Base-by-base conservation (phyloP, 2,329 filamentous ascomycete species). In the Diatrype stigma region DNA sequence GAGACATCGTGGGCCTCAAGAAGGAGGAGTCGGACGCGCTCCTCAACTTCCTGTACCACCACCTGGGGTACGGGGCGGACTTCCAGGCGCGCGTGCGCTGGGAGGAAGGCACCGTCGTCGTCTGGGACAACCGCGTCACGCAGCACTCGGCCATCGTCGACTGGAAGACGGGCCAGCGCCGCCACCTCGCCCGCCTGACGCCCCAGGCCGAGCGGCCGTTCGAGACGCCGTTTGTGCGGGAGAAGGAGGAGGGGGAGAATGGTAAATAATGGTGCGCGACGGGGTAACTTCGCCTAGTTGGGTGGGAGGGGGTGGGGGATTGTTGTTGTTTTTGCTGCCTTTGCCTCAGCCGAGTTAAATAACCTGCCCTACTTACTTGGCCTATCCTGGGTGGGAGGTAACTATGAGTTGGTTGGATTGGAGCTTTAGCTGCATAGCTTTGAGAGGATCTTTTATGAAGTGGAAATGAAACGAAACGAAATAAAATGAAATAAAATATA, bases 81-180 rank as follows among this genome's bases (percentile, higher is more conserved):
- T 82, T 90, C 66, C 88, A 92, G 60, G 78, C 78, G 5, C 80
- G 88, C 22, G 78, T 96, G 46, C 87, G 86, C 67, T 95, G 90
- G 90, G 83, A 84, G 59, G 77, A 82, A 42, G 80, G 82, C n/a
- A 93, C 88, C 0, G 89, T 95, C 1, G 87, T 94, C 2, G 84
- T 93, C 1, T 95, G 89, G 89, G 90, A 94, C 67, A 94, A 93
- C 72, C 78, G 89, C 30, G 82, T 92, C 0, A 91, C 87, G 10
- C 80, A 84, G 59, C 90, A 96, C 68, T 87, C 87, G 6, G 90
- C 90, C 2, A 73, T 93, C 37, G 74, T 93, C 3, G 90, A 95
- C 67, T 96, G 90, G 90, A 82, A 87, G 59, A 82, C 82, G 65
- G 89, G 89, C 3, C 83, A 89, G 68, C 76, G 90, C 52, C 79